phyloP scores from a whole-genome alignment of 345 rosid species.

The Schrenkiella parvula region DNA sequence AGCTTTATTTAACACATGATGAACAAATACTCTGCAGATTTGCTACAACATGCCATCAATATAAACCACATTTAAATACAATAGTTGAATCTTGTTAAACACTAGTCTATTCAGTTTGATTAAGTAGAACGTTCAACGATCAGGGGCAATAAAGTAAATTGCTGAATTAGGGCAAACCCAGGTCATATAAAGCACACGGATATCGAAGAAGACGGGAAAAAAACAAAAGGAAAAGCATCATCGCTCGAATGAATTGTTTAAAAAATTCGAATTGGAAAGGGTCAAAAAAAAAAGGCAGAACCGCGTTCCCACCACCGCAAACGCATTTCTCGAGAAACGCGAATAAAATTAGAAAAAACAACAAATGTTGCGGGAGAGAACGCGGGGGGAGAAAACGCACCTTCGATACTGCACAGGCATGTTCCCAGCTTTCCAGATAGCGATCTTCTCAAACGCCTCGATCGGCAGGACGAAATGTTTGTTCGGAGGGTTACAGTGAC shows the following conservation, averaged over 20 bases:
- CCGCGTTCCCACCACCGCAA: slow-evolving; percentile 22
- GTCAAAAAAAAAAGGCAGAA: too few relatives aligned
- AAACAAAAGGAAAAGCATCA: slow-evolving; percentile 8
- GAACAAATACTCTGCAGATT: not conserved
- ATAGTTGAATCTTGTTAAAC: not conserved
- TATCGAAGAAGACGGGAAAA: slow-evolving; percentile 25
- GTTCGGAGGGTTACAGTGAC: slow-evolving; percentile 90
- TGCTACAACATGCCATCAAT: not conserved
- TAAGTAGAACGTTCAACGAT: not conserved
- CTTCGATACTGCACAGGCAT: slow-evolving; percentile 95
- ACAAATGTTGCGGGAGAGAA: not conserved
- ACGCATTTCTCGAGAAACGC: slow-evolving; percentile 9
- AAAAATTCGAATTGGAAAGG: too few relatives aligned
- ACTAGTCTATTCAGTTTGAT: not conserved
- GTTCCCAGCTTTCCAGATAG: slow-evolving; percentile 96
- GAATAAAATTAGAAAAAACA: not conserved
- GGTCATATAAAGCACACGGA: slow-evolving; percentile 21
- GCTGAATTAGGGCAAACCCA: not conserved
- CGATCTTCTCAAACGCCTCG: slow-evolving; percentile 93
- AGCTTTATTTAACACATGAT: too few relatives aligned
- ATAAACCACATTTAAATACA: not conserved
- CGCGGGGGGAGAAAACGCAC: slow-evolving; percentile 41
- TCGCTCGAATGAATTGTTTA: not conserved
- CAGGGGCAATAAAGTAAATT: slow-evolving; percentile 20
- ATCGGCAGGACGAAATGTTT: slow-evolving; percentile 91